Evolutionary conservation across 768 basidiomycete species (phyloP).

Genomic region (Tricholoma sp.): DNA sequence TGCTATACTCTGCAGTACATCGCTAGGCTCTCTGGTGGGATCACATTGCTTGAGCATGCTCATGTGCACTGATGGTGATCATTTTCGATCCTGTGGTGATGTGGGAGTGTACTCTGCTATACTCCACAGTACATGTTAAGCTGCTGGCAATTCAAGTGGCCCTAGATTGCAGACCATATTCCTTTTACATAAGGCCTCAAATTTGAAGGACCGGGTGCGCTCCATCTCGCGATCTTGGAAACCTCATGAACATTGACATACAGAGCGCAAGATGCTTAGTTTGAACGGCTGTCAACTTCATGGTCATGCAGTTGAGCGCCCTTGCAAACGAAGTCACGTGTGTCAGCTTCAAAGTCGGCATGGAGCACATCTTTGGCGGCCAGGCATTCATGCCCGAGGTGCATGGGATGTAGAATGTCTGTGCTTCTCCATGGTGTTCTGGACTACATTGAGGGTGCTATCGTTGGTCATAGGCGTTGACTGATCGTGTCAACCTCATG

Average conservation of each 20-base stretch:
- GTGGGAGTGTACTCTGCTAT: too few relatives aligned
- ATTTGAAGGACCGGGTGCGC: constrained; percentile 81
- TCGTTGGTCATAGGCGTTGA: constrained; percentile 33
- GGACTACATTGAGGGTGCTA: neutral
- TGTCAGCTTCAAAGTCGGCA: constrained; percentile 89
- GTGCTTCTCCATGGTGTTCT: neutral
- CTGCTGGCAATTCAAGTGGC: too few relatives aligned
- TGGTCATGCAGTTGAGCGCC: constrained; percentile 74
- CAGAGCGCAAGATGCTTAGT: constrained; percentile 91
- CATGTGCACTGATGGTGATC: too few relatives aligned
- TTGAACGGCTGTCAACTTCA: constrained; percentile 83
- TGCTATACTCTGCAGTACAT: too few relatives aligned
- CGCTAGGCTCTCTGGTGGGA: too few relatives aligned
- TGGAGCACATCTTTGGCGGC: constrained; percentile 89
- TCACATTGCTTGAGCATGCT: too few relatives aligned
- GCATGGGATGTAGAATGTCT: constrained; percentile 87
- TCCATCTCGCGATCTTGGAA: constrained; percentile 87
- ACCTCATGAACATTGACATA: constrained; percentile 87
- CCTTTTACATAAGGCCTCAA: constrained; percentile 22
- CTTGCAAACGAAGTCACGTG: constrained; percentile 80
- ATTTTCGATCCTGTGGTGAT: too few relatives aligned
- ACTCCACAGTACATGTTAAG: too few relatives aligned
- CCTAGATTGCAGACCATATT: too few relatives aligned
- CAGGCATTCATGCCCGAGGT: constrained; percentile 88
- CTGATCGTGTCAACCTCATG: constrained; percentile 86